A percentile compares a stretch with the other conserved stretches of the same genome.
These are phyloP conservation scores for Candida tropicalis DNA, from an alignment of 1,139 yeast species.

Conservation along the genomic window DNA sequence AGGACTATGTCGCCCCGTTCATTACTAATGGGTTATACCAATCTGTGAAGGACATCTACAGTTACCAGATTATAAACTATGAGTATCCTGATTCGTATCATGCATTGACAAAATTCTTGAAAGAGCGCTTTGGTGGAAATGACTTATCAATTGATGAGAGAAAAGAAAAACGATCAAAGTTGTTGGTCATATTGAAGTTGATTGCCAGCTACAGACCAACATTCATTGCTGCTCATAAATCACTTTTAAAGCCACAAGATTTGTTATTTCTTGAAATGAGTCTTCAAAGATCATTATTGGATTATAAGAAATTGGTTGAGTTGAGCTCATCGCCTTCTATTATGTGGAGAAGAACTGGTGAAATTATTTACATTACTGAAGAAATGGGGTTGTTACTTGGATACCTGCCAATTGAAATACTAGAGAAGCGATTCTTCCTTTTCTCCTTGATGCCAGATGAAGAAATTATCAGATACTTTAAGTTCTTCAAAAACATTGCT, in stretches of 20 bases:
- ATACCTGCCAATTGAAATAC: conserved; percentile 46
- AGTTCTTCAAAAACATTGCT: conserved; percentile 50
- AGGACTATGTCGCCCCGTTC: conserved; percentile 54
- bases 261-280: conserved; percentile 66
- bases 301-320: conserved; percentile 63
- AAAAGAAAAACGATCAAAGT: conserved; percentile 41
- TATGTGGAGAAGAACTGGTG: conserved; percentile 80
- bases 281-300: conserved; percentile 67
- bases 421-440: conserved; percentile 55
- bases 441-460: conserved; percentile 54
- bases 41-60: conserved; percentile 65
- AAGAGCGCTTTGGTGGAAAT: conserved; percentile 52
- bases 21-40: conserved; percentile 62
- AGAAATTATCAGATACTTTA: conserved; percentile 47
- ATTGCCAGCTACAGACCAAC: conserved; percentile 75
- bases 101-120: conserved; percentile 57
- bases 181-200: conserved; percentile 60
- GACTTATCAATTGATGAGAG: conserved; percentile 32
- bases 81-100: conserved; percentile 72
- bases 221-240: conserved; percentile 71
- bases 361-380: conserved; percentile 69
- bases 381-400: conserved; percentile 70
- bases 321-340: conserved; percentile 67
- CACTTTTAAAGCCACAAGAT: conserved; percentile 63
- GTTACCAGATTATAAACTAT: conserved; percentile 56